These are phyloP conservation scores for Nothophoma quercina DNA, from an alignment of 2,329 filamentous ascomycete genomes.

Conservation along the genomic window DNA sequence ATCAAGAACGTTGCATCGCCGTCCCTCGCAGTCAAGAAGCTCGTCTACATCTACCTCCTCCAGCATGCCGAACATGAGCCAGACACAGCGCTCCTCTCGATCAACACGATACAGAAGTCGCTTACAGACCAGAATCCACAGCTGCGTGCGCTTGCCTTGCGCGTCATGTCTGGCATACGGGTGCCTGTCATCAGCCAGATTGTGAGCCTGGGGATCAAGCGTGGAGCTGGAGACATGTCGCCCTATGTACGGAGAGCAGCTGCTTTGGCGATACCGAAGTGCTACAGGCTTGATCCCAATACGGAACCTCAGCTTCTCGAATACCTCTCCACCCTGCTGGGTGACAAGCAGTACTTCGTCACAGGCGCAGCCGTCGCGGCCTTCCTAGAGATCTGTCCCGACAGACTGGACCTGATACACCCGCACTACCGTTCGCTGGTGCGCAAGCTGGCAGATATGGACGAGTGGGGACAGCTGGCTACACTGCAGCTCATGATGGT, in stretches of 20 bases:
- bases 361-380: constrained; percentile 89
- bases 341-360: constrained; percentile 96
- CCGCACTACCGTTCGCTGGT: constrained; percentile 85
- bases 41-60: constrained; percentile 98
- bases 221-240: constrained; percentile 92
- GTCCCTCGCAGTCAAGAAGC: constrained; percentile 94
- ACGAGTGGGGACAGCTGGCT: constrained; percentile 95
- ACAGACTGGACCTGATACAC: constrained; percentile 87
- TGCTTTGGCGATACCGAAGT: constrained; percentile 93
- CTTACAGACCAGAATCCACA: constrained; percentile 91
- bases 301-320: constrained; percentile 86
- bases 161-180: constrained; percentile 97
- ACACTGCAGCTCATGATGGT: constrained; percentile 81
- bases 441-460: constrained; percentile 96
- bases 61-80: constrained; percentile 96
- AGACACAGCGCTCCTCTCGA: constrained; percentile 91
- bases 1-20: constrained; percentile 97
- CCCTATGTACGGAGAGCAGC: constrained; percentile 92
- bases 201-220: constrained; percentile 93
- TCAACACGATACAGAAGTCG: constrained; percentile 99
- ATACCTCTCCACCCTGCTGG: constrained; percentile 78
- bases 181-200: constrained; percentile 98
- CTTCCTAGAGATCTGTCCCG: constrained; percentile 88
- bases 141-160: constrained; percentile 87
- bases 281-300: constrained; percentile 86